Conservation (phyloP, 2,329 filamentous ascomycete species). For the Sporothrix pallida region DNA sequence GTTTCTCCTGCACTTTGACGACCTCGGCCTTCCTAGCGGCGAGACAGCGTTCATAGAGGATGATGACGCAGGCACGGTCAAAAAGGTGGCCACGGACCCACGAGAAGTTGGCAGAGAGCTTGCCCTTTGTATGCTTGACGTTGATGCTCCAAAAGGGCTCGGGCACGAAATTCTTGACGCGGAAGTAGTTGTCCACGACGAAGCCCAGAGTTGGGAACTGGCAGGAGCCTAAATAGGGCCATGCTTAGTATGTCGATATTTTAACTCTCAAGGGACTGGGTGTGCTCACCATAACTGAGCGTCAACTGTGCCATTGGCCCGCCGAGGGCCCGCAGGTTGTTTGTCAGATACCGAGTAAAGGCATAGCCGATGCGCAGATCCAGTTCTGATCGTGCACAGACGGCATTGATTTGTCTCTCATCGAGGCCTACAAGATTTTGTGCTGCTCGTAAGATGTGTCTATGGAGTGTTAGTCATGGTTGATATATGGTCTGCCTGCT, state of each 20-base stretch:
- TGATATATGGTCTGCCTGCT: background rate
- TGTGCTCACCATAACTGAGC: conserved; percentile 76
- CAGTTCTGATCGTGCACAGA: conserved; percentile 86
- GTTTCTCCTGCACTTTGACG: conserved; percentile 84
- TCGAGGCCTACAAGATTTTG: conserved; percentile 78
- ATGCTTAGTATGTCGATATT: background rate
- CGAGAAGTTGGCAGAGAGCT: conserved; percentile 72
- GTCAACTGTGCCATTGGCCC: conserved; percentile 67
- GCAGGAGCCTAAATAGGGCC: conserved; percentile 70
- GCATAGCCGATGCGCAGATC: conserved; percentile 91
- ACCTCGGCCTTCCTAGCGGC: conserved; percentile 77
- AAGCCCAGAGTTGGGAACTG: conserved; percentile 97
- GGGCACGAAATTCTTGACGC: conserved; percentile 90
- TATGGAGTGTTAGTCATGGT: conserved; percentile 45
- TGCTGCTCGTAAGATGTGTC: conserved; percentile 86
- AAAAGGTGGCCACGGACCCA: conserved; percentile 87
- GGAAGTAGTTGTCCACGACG: conserved; percentile 93
- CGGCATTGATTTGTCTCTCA: conserved; percentile 83
- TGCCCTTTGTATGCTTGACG: conserved; percentile 72
- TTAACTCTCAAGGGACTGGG: background rate
- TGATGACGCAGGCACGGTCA: conserved; percentile 78
- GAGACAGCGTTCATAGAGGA: conserved; percentile 87
- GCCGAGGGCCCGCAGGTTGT: conserved; percentile 75
- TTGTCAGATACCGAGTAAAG: conserved; percentile 87
- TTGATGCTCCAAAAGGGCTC: conserved; percentile 94